These are phyloP conservation scores for Galerina marginata DNA, from an alignment of 768 basidiomycete genomes.

Conservation along the genomic window DNA sequence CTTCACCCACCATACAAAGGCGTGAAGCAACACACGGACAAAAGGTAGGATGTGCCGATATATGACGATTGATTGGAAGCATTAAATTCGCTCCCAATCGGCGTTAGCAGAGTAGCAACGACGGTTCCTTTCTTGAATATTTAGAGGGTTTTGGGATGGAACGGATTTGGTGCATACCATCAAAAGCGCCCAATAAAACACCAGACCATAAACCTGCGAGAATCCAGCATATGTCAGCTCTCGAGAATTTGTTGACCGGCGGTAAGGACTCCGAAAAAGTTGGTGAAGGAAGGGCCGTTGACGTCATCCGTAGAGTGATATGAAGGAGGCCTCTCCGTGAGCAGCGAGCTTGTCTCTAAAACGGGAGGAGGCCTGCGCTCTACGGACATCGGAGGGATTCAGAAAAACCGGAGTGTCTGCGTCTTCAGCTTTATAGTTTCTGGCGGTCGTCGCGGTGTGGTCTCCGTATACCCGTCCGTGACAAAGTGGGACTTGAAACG, in stretches of 20 bases:
- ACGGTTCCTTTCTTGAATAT: constrained; percentile 64
- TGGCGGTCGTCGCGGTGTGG: constrained; percentile 25
- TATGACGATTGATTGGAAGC: constrained; percentile 84
- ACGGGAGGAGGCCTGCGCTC: constrained; percentile 46
- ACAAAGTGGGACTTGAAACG: constrained; percentile 38
- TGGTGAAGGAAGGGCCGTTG: constrained; percentile 33
- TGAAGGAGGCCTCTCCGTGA: constrained; percentile 52
- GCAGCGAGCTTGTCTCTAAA: constrained; percentile 62
- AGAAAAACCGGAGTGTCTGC: constrained; percentile 23
- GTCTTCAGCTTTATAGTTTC: constrained; percentile 30
- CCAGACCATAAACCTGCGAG: constrained; percentile 82
- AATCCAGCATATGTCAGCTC: constrained; percentile 68
- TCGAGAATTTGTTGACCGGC: constrained; percentile 51
- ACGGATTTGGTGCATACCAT: constrained; percentile 55
- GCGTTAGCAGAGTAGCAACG: constrained; percentile 83
- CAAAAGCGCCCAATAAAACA: constrained; percentile 84
- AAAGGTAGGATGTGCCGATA: constrained; percentile 86
- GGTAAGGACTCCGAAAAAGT: constrained; percentile 31
- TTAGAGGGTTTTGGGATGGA: constrained; percentile 13
- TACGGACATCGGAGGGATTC: constrained; percentile 48
- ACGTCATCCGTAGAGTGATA: constrained; percentile 52
- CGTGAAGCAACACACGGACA: constrained; percentile 91
- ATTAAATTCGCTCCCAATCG: constrained; percentile 86
- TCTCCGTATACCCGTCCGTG: constrained; percentile 36
- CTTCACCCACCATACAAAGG: constrained; percentile 75